Conservation (phyloP, 2,329 filamentous ascomycete genomes). For the Aureobasidium namibiae region DNA sequence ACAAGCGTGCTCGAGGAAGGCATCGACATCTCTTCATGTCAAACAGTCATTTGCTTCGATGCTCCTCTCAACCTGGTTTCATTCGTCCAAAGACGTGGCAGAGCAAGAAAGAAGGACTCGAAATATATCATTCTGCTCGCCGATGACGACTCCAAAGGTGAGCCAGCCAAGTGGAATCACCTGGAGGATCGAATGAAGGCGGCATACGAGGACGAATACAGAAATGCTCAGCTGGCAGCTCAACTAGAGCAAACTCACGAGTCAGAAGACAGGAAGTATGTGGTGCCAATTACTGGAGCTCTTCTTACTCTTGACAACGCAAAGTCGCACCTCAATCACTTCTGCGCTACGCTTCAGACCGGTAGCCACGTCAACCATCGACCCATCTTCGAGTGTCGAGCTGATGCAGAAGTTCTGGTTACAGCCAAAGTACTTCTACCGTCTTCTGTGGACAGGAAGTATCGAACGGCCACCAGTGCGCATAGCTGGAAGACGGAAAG, state of each 20-base stretch:
- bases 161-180: constrained; percentile 48
- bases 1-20: constrained; percentile 55
- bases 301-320: constrained; percentile 65
- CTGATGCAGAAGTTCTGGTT: constrained; percentile 27
- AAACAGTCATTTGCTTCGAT: constrained; percentile 58
- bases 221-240: constrained; percentile 37
- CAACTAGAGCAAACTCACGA: constrained; percentile 43
- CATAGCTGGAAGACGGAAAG: constrained; percentile 65
- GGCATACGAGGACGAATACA: constrained; percentile 57
- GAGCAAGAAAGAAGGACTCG: constrained; percentile 51
- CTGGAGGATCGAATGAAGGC: constrained; percentile 67
- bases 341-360: constrained; percentile 57
- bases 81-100: constrained; percentile 57
- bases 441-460: constrained; percentile 51
- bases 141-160: constrained; percentile 26
- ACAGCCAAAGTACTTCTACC: constrained; percentile 63
- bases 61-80: constrained; percentile 53
- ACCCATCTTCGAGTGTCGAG: constrained; percentile 57
- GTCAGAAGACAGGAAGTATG: constrained; percentile 29
- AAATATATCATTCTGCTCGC: constrained; percentile 46
- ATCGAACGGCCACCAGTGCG: constrained; percentile 31
- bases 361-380: constrained; percentile 54
- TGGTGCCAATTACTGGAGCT: constrained; percentile 44
- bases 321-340: constrained; percentile 69
- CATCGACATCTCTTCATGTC: constrained; percentile 55